Evolutionary conservation across 768 basidiomycete species (phyloP).

Genomic region (Holtermanniella nyarrowii): DNA sequence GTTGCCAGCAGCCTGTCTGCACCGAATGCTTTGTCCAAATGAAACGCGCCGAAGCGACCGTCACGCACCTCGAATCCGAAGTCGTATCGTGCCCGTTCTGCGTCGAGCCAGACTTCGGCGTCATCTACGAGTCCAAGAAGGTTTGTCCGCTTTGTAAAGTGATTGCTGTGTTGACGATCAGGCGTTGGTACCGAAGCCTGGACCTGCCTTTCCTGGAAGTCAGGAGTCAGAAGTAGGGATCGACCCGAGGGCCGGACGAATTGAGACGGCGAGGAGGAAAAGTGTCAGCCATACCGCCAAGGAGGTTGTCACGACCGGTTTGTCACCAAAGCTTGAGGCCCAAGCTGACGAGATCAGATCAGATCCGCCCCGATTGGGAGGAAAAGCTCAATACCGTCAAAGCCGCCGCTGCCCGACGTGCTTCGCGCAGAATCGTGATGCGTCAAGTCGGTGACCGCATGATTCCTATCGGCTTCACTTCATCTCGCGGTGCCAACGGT

Average conservation of each 20-base stretch:
- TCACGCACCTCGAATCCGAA: conserved; percentile 91
- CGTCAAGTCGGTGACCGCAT: conserved; percentile 85
- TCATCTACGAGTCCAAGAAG: conserved; percentile 56
- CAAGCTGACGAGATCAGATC: conserved; percentile 50
- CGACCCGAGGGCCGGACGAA: conserved; percentile 9
- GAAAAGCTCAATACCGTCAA: conserved; percentile 85
- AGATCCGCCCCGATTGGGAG: conserved; percentile 98
- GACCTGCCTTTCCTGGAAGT: neutral
- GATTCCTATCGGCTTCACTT: conserved; percentile 92
- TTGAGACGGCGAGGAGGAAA: conserved; percentile 51
- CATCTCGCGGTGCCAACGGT: conserved; percentile 45
- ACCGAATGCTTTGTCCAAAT: conserved; percentile 99
- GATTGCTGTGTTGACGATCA: neutral
- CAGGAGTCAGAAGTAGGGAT: conserved; percentile 21
- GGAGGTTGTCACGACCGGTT: conserved; percentile 85
- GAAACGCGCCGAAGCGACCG: conserved; percentile 87
- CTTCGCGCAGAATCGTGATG: conserved; percentile 94
- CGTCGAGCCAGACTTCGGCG: conserved; percentile 92
- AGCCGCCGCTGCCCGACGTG: conserved; percentile 89
- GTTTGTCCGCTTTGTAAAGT: conserved; percentile 39
- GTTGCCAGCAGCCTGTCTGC: conserved; percentile 96
- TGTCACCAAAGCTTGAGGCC: conserved; percentile 17
- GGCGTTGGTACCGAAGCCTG: neutral
- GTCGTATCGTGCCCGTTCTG: conserved; percentile 96
- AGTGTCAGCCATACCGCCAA: conserved; percentile 75